Evolutionary conservation across 352 stramenopile genomes (phyloP).

Genomic region (Phytophthora parvispora): DNA sequence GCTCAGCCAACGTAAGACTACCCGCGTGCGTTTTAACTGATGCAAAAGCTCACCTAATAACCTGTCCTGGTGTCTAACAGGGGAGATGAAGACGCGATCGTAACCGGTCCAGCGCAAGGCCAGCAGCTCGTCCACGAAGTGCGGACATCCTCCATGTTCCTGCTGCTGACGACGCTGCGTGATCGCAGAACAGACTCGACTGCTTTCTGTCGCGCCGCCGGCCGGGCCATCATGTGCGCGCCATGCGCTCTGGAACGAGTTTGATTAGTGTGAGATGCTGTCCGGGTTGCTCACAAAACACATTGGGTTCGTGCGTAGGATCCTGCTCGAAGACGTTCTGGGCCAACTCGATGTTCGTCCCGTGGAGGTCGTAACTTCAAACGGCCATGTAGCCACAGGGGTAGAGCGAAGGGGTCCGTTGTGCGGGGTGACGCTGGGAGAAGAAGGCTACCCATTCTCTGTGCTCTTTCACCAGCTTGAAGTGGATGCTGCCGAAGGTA

Average conservation of each 20-base stretch:
- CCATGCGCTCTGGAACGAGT: neutral
- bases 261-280: too few relatives aligned
- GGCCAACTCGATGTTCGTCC: neutral
- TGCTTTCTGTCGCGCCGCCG: neutral
- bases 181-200: neutral
- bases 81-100: neutral
- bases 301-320: neutral
- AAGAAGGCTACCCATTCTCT: conserved; percentile 5
- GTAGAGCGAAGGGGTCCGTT: neutral
- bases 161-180: neutral
- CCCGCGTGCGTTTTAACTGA: neutral
- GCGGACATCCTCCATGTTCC: conserved; percentile 2
- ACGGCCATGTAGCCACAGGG: neutral
- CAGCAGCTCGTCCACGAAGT: neutral
- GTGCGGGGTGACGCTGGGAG: neutral
- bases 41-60: too few relatives aligned
- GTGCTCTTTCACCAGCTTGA: conserved; percentile 7
- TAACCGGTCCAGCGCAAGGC: neutral
- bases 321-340: conserved; percentile 1
- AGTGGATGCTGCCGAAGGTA: conserved; percentile 7
- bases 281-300: neutral
- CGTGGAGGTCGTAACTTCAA: neutral
- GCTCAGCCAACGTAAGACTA: neutral
- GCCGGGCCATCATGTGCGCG: neutral
- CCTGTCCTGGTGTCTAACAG: too few relatives aligned